Percentiles rank a stretch among this genome's conserved stretches.
These are phyloP conservation scores for Huntiella abstrusa DNA, from an alignment of 2,329 filamentous ascomycete genomes.

Conservation along the genomic window DNA sequence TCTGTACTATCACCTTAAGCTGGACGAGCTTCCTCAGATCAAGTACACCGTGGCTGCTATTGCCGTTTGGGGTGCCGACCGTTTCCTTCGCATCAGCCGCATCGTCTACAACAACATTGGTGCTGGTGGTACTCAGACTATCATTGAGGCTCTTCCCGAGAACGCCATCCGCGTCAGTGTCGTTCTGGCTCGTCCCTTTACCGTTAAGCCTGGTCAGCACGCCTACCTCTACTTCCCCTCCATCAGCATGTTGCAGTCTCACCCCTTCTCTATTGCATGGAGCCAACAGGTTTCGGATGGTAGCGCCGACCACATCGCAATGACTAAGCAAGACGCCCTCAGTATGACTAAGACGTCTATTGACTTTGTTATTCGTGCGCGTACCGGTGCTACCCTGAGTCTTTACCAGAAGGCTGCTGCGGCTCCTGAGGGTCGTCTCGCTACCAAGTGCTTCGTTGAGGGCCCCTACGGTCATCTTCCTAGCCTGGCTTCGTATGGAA, in stretches of 20 bases:
- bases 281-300: conserved; percentile 42
- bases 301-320: conserved; percentile 35
- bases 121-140: conserved; percentile 44
- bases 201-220: conserved; percentile 56
- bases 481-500: conserved; percentile 55
- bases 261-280: conserved; percentile 68
- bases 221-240: conserved; percentile 62
- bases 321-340: conserved; percentile 38
- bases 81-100: conserved; percentile 36
- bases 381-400: conserved; percentile 53
- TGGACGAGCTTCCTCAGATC: conserved; percentile 35
- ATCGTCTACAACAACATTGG: conserved; percentile 49
- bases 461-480: conserved; percentile 62
- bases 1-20: conserved; percentile 46
- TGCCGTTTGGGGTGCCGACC: conserved; percentile 49
- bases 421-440: conserved; percentile 40
- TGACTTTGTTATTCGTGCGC: conserved; percentile 53
- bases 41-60: conserved; percentile 43
- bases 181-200: conserved; percentile 58
- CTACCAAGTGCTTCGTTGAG: conserved; percentile 49
- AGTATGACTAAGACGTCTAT: conserved; percentile 44
- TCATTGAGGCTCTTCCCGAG: conserved; percentile 58
- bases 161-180: conserved; percentile 58
- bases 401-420: conserved; percentile 49
- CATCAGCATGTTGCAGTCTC: conserved; percentile 54